A percentile compares a stretch with the other conserved stretches of the same genome.
phyloP scores from a whole-genome alignment of 1,139 yeast species.

The Arxiozyma heterogenica region DNA sequence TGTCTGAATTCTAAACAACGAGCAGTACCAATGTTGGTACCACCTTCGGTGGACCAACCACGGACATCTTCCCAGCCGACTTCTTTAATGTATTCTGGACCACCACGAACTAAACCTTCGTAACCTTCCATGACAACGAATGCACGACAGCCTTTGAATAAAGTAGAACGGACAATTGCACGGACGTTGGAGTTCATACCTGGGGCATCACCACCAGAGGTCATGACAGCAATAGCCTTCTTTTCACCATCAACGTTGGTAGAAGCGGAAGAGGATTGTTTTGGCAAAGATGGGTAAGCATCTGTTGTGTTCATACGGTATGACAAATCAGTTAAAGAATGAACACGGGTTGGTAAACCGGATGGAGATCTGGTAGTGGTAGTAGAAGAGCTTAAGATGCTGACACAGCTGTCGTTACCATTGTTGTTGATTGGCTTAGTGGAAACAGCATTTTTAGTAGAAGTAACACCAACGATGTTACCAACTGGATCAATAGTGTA shows the following conservation, averaged over 20 bases:
- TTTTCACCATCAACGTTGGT: constrained; percentile 4
- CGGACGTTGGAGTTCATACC: constrained; percentile 97
- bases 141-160: constrained; percentile 85
- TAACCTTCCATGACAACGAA: constrained; percentile 92
- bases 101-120: constrained; percentile 86
- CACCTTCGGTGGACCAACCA: constrained; percentile 85
- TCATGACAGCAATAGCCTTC: constrained; percentile 73
- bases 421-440: constrained; percentile 35
- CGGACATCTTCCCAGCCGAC: constrained; percentile 91
- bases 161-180: constrained; percentile 76
- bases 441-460: constrained; percentile 49
- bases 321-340: constrained; percentile 24
- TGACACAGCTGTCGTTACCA: constrained; percentile 8
- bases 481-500: constrained; percentile 52
- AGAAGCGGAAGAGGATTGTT: constrained; percentile 4
- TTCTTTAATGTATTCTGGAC: constrained; percentile 52
- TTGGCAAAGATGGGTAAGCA: constrained; percentile 20
- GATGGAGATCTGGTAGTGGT: constrained; percentile 10
- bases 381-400: constrained; percentile 4
- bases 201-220: constrained; percentile 96
- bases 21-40: constrained; percentile 94
- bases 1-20: constrained; percentile 80
- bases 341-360: constrained; percentile 21
- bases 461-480: constrained; percentile 56
- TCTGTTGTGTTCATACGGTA: constrained; percentile 15